Evolutionary conservation across 2,329 filamentous ascomycete species (phyloP).

Genomic region (Colletotrichum sp.): DNA sequence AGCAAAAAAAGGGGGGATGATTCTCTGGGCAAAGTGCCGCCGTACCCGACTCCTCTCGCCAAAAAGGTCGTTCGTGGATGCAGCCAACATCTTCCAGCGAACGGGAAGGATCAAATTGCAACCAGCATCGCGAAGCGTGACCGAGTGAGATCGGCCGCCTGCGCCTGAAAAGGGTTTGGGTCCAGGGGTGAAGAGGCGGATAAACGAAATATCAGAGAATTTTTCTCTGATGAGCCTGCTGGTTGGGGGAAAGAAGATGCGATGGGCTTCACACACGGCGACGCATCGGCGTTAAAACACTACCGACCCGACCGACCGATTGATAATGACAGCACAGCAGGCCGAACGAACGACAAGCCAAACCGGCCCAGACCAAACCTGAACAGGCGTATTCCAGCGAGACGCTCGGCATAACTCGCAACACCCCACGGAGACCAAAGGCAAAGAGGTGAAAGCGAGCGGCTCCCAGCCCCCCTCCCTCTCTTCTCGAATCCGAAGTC

Average conservation of each 20-base stretch:
- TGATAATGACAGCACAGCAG: not conserved
- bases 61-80: not conserved
- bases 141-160: not conserved
- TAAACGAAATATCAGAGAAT: not conserved
- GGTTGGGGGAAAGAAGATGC: not conserved
- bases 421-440: not conserved
- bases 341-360: not conserved
- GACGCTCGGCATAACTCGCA: not conserved
- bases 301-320: not conserved
- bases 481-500: conserved; percentile 7
- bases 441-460: not conserved
- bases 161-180: not conserved
- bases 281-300: not conserved
- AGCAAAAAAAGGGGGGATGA: not conserved
- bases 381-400: not conserved
- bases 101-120: not conserved
- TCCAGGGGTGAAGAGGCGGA: not conserved
- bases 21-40: conserved; percentile 11
- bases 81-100: not conserved
- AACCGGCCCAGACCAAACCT: not conserved
- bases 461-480: not conserved
- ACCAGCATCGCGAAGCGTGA: not conserved
- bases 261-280: not conserved
- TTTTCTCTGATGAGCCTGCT: not conserved
- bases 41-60: not conserved